Evolutionary conservation across 805 yeast genomes (phyloP).

Genomic region (Monosporozyma aquatica): DNA sequence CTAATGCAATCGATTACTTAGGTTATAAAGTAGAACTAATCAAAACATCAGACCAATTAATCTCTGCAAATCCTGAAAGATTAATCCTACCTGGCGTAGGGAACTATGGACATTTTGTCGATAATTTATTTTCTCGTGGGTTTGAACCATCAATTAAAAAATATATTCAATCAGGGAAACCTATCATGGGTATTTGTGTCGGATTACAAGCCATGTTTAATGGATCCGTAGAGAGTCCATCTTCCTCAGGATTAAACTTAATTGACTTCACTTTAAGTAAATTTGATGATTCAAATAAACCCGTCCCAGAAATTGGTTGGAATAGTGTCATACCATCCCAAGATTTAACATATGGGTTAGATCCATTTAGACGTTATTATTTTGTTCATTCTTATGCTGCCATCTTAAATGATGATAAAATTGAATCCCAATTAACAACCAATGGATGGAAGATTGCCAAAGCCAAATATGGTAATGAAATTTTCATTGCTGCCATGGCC

Average conservation of each 20-base stretch:
- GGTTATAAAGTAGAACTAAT: slow-evolving; percentile 65
- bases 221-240: slow-evolving; percentile 67
- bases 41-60: slow-evolving; percentile 48
- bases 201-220: slow-evolving; percentile 82
- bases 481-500: slow-evolving; percentile 72
- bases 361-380: slow-evolving; percentile 66
- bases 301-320: slow-evolving; percentile 99
- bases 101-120: slow-evolving; percentile 88
- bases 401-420: slow-evolving; percentile 36
- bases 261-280: slow-evolving; percentile 46
- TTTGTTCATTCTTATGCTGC: slow-evolving; percentile 94
- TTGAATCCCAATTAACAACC: slow-evolving; percentile 25
- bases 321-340: slow-evolving; percentile 38
- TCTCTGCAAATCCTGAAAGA: slow-evolving; percentile 36
- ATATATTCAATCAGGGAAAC: slow-evolving; percentile 69
- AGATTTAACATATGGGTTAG: slow-evolving; percentile 48
- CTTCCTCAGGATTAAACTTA: slow-evolving; percentile 50
- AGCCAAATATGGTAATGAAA: slow-evolving; percentile 68
- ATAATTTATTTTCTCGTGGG: slow-evolving; percentile 50
- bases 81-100: slow-evolving; percentile 95
- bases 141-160: slow-evolving; percentile 56
- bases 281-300: slow-evolving; percentile 52
- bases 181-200: slow-evolving; percentile 95
- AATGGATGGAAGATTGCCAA: slow-evolving; percentile 65
- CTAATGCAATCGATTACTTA: slow-evolving; percentile 71